These are phyloP conservation scores for Dillenia turbinata DNA, from an alignment of 164 flowering plant species.

Conservation along the genomic window DNA sequence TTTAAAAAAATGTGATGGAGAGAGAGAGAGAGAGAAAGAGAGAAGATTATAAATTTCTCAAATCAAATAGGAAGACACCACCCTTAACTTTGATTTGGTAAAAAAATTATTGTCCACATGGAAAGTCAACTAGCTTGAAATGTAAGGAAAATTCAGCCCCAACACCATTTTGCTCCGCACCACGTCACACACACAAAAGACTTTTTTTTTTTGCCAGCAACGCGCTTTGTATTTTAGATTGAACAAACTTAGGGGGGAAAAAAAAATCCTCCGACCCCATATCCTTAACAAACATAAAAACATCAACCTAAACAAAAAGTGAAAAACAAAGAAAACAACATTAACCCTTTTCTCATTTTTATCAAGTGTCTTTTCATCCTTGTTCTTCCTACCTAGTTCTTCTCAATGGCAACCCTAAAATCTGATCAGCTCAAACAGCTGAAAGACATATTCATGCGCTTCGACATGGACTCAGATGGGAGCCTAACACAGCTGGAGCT, in stretches of 20 bases:
- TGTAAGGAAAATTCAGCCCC: too few species aligned
- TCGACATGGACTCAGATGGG: constrained; percentile 89
- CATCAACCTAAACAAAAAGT: neutral
- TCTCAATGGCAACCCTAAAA: constrained; percentile 24
- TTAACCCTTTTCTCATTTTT: neutral
- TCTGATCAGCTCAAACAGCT: constrained; percentile 60
- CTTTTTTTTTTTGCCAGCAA: neutral
- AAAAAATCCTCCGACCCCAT: neutral
- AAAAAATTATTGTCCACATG: too few species aligned
- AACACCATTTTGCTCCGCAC: too few species aligned
- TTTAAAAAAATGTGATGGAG: too few species aligned
- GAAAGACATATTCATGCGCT: constrained; percentile 65
- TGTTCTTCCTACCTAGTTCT: neutral
- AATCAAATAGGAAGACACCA: neutral
- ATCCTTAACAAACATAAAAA: neutral
- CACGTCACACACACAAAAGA: too few species aligned
- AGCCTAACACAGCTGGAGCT: constrained; percentile 89
- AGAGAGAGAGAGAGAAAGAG: too few species aligned
- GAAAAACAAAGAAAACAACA: neutral
- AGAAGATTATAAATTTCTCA: neutral
- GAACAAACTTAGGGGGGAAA: neutral
- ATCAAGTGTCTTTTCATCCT: neutral
- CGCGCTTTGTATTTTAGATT: constrained; percentile 9
- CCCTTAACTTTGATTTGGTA: neutral
- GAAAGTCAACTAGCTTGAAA: too few species aligned